Conservation (phyloP, 768 basidiomycete species). For the Rhodosporidiobolus odoratus region DNA sequence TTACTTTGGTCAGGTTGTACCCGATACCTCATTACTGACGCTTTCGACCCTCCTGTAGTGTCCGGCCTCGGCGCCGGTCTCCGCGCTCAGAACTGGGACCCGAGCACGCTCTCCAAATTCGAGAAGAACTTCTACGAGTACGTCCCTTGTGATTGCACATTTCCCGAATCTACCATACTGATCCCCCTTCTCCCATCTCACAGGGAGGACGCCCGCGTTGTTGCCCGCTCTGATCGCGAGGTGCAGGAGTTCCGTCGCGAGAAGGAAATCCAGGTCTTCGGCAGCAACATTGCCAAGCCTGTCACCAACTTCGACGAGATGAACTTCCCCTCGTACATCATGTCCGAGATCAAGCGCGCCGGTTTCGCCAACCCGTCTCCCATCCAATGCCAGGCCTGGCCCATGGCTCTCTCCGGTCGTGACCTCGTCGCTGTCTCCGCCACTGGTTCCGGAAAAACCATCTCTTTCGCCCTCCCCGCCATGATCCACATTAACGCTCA, state of each 20-base stretch:
- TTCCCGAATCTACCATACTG: neutral
- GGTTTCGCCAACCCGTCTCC: constrained; percentile 86
- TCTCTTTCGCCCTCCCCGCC: constrained; percentile 94
- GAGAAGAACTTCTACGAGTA: constrained; percentile 90
- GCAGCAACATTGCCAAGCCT: constrained; percentile 78
- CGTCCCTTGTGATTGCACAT: neutral
- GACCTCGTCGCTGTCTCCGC: constrained; percentile 73
- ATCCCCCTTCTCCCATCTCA: constrained; percentile 39
- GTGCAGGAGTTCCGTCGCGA: constrained; percentile 74
- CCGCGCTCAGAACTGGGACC: constrained; percentile 68
- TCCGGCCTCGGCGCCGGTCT: constrained; percentile 26
- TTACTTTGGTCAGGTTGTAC: neutral
- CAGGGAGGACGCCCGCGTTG: constrained; percentile 77
- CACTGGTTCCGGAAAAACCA: constrained; percentile 98
- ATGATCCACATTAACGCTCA: constrained; percentile 99
- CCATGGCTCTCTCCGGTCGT: constrained; percentile 63
- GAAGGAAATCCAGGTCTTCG: constrained; percentile 93
- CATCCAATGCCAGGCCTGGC: constrained; percentile 99
- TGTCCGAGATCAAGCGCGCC: constrained; percentile 86
- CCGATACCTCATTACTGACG: neutral
- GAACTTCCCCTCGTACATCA: constrained; percentile 93
- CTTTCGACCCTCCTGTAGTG: constrained; percentile 5
- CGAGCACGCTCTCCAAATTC: constrained; percentile 68
- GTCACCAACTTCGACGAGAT: constrained; percentile 87
- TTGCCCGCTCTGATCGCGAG: constrained; percentile 71